These are phyloP conservation scores for Nakazawaea molendinolei DNA, from an alignment of 805 yeast genomes.

Conservation along the genomic window DNA sequence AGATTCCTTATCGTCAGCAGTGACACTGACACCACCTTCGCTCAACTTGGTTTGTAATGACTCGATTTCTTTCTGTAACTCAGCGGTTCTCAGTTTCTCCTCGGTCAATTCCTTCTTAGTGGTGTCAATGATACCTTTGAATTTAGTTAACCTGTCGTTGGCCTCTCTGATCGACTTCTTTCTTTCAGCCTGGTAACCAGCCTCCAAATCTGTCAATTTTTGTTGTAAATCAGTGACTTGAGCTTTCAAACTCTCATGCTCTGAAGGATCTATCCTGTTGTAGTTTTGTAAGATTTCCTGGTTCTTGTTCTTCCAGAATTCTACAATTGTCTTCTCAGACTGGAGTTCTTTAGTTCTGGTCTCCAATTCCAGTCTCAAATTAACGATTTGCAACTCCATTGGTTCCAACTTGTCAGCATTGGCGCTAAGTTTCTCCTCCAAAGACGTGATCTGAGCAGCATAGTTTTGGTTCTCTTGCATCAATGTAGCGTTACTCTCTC, in stretches of 20 bases:
- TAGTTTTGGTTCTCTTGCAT: conserved; percentile 41
- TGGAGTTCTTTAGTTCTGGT: conserved; percentile 44
- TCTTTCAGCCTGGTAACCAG: conserved; percentile 11
- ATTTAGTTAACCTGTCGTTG: conserved; percentile 14
- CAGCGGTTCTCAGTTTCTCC: conserved; percentile 4
- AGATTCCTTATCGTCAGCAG: conserved; percentile 13
- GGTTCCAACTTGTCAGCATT: conserved; percentile 35
- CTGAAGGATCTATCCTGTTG: conserved; percentile 42
- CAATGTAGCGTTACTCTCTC: conserved; percentile 63
- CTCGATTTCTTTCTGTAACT: conserved; percentile 19
- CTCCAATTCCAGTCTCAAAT: conserved; percentile 33
- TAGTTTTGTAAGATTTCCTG: conserved; percentile 39
- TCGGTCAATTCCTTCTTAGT: conserved; percentile 7
- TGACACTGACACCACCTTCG: conserved; percentile 13
- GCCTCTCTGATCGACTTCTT: conserved; percentile 15
- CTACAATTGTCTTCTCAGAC: conserved; percentile 44
- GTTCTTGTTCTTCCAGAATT: conserved; percentile 51
- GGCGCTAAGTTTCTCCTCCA: conserved; percentile 33
- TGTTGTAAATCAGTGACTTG: conserved; percentile 20
- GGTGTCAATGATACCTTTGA: conserved; percentile 8
- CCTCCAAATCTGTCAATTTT: conserved; percentile 16
- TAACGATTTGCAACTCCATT: conserved; percentile 31
- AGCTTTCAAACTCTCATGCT: conserved; percentile 29
- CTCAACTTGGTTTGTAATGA: conserved; percentile 15
- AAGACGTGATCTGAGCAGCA: conserved; percentile 23